phyloP scores from a whole-genome alignment of 768 basidiomycete genomes.

The Boletus vinaceobasis region DNA sequence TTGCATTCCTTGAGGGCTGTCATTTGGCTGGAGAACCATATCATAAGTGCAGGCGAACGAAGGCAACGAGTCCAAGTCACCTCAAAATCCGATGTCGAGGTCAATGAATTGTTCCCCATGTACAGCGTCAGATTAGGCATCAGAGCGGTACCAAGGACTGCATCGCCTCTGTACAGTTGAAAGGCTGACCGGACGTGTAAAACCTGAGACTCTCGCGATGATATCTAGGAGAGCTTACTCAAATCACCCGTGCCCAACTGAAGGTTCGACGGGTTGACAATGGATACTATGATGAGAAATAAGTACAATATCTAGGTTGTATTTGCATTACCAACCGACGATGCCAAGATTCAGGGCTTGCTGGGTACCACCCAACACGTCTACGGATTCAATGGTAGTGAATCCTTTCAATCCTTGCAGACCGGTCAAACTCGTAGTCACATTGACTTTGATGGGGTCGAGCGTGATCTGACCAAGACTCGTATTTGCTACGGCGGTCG shows the following conservation, averaged over 20 bases:
- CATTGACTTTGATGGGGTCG: slow-evolving; percentile 69
- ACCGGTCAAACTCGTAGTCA: slow-evolving; percentile 57
- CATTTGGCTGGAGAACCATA: slow-evolving; percentile 47
- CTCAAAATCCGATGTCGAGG: slow-evolving; percentile 48
- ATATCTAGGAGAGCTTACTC: slow-evolving; percentile 38
- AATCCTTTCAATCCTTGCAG: slow-evolving; percentile 57
- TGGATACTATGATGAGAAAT: slow-evolving; percentile 42
- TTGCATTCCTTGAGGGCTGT: slow-evolving; percentile 52
- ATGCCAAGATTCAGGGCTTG: slow-evolving; percentile 60
- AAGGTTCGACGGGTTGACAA: slow-evolving; percentile 67
- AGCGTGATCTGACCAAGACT: slow-evolving; percentile 66
- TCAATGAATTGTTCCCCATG: slow-evolving; percentile 58
- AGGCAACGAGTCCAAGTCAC: slow-evolving; percentile 26
- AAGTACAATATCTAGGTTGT: background rate
- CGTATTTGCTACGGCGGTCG: slow-evolving; percentile 56
- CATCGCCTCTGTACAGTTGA: slow-evolving; percentile 51
- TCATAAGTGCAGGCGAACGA: background rate
- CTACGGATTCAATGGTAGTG: slow-evolving; percentile 55
- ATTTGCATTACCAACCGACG: slow-evolving; percentile 38
- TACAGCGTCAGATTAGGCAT: slow-evolving; percentile 57
- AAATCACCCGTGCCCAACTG: slow-evolving; percentile 60
- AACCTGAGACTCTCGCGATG: background rate
- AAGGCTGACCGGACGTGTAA: slow-evolving; percentile 38
- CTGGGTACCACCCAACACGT: slow-evolving; percentile 61
- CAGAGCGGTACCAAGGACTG: slow-evolving; percentile 54